Percentiles rank a stretch among this genome's conserved stretches.
Evolutionary conservation across 2,329 filamentous ascomycete species (phyloP).

Genomic region (Botrytis aclada): DNA sequence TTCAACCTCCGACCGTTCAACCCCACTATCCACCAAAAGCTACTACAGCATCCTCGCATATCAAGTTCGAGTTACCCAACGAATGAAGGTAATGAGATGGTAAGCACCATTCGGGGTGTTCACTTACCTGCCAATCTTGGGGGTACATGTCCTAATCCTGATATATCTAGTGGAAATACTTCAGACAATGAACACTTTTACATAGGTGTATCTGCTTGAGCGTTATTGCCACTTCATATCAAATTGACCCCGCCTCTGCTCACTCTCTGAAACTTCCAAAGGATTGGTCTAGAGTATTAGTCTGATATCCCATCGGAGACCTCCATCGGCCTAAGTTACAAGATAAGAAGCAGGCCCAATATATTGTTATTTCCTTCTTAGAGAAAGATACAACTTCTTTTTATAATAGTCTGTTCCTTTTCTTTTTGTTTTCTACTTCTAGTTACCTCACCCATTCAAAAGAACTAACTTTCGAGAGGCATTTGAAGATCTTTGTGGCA

Average conservation of each 20-base stretch:
- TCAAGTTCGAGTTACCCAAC: slow-evolving; percentile 24
- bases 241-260: slow-evolving; percentile 13
- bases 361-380: background rate
- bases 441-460: background rate
- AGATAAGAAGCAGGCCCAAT: slow-evolving; percentile 19
- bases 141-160: background rate
- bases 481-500: background rate
- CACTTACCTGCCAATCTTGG: background rate
- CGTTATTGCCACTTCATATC: slow-evolving; percentile 4
- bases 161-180: background rate
- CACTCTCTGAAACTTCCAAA: background rate
- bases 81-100: slow-evolving; percentile 24
- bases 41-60: slow-evolving; percentile 5
- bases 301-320: slow-evolving; percentile 13
- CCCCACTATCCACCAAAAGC: slow-evolving; percentile 15
- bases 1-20: background rate
- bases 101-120: background rate
- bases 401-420: background rate
- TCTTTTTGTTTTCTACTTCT: background rate
- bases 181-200: background rate
- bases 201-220: background rate
- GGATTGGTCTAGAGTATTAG: background rate
- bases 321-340: slow-evolving; percentile 11
- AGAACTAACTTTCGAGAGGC: background rate
- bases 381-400: background rate